Base-by-base conservation (phyloP, 2,329 filamentous ascomycete species). In the Sporothrix schenckii region DNA sequence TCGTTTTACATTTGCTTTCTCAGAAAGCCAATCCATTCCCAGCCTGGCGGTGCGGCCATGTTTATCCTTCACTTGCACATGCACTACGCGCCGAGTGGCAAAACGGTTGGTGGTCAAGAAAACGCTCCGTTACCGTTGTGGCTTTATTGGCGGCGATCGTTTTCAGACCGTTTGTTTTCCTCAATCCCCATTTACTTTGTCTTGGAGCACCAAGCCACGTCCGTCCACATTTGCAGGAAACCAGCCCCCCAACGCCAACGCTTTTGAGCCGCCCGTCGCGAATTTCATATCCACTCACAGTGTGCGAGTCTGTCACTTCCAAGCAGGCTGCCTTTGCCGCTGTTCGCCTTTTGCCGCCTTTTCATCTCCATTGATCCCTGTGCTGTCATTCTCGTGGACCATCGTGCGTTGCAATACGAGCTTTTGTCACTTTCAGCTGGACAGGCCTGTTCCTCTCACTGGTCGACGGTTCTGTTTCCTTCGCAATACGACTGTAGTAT, bases 351-450 rank as follows among this genome's bases (percentile, higher is more conserved):
- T 24, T 24, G 24, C 24, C 24, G 24, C 24, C 2, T 24, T 24
- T 24, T 24, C 24, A 24, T 58, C 39, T 39, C n/a, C 41, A 41
- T 21, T 60, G 34, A 11, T 19, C 30, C 7, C 39, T 14, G 11
- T 14, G 56, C 24, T 13, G 34, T 61, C 56, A n/a, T 60, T 60
- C 56, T 41, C 34, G 19, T 61, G 34, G 34, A 34, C 34, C 34
- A 34, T 9, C 6, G 7, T 21, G 14, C 39, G 56, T 49, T 63
- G n/a, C 56, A 44, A 61, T 34, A 61, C 34, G 34, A 41, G 34
- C 34, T n/a, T 24, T 21, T 13, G 56, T 61, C 56, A 44, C 19
- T 49, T 63, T 63, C 60, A 49, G 41, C 60, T 24, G 60, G 60
- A 49, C 60, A 63, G 60, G 60, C 21, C 3, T 14, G 27, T 14